Conservation (phyloP, 31 red algal genomes). For the Odonthalia washingtoniensis region DNA sequence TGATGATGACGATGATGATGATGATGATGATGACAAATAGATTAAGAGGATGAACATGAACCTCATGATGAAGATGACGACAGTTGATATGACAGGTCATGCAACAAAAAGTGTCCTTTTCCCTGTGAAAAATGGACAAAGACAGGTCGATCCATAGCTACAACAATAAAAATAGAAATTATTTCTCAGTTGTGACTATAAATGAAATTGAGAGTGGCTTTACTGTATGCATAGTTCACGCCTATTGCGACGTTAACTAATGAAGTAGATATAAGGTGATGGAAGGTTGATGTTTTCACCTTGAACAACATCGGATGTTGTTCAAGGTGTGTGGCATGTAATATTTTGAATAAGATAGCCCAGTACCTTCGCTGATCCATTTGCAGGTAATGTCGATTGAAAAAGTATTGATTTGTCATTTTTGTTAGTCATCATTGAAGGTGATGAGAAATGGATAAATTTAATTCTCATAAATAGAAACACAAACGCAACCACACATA, state of each 20-base stretch:
- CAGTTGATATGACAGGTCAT: not conserved
- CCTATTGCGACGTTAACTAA: slow-evolving; percentile 14
- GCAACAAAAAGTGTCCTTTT: slow-evolving; percentile 46
- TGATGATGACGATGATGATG: no score
- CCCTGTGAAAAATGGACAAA: slow-evolving; percentile 36
- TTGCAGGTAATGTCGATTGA: not conserved
- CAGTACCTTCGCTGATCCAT: not conserved
- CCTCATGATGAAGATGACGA: not conserved
- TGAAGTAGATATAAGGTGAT: not conserved
- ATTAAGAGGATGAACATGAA: no score
- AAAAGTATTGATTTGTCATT: not conserved
- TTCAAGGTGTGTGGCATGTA: not conserved
- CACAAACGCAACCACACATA: not conserved
- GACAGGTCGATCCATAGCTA: slow-evolving; percentile 58
- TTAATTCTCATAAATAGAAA: not conserved
- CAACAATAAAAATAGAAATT: slow-evolving; percentile 51
- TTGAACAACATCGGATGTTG: not conserved
- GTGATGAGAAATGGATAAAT: not conserved
- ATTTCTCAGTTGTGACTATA: slow-evolving; percentile 52
- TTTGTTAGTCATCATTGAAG: not conserved
- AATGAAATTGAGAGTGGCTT: slow-evolving; percentile 74
- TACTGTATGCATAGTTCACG: slow-evolving; percentile 72
- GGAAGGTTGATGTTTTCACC: not conserved
- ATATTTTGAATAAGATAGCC: no score
- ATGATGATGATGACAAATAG: no score